Conservation (phyloP, 2,329 filamentous ascomycete species). For the Hypoxylon sp. region DNA sequence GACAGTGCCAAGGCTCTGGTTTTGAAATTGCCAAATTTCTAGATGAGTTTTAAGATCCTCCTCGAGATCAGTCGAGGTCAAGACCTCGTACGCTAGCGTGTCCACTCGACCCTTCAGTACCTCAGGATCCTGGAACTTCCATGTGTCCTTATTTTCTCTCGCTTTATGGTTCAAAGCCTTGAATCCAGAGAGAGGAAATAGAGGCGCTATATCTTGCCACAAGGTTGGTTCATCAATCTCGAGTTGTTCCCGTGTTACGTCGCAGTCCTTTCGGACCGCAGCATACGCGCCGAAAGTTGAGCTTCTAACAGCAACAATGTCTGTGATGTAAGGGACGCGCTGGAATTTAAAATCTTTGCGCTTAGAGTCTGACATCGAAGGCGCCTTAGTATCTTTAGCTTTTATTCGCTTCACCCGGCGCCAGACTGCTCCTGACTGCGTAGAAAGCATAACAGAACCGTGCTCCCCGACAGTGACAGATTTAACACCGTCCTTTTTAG, state of each 20-base stretch:
- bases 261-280: constrained; percentile 85
- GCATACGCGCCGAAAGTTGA: constrained; percentile 92
- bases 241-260: constrained; percentile 80
- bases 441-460: constrained; percentile 94
- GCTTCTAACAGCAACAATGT: constrained; percentile 85
- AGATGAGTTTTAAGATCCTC: constrained; percentile 69
- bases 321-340: constrained; percentile 87
- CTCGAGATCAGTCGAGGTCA: constrained; percentile 76
- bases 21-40: constrained; percentile 53
- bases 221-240: constrained; percentile 74
- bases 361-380: constrained; percentile 63
- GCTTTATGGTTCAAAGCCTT: constrained; percentile 56
- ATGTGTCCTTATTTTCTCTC: constrained; percentile 56
- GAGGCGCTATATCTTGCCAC: constrained; percentile 77
- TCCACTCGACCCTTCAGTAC: constrained; percentile 66
- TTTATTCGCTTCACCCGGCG: constrained; percentile 85
- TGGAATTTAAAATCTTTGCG: constrained; percentile 96
- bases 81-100: constrained; percentile 63
- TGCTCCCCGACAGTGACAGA: constrained; percentile 93
- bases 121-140: constrained; percentile 57
- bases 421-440: constrained; percentile 93
- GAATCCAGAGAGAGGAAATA: constrained; percentile 77
- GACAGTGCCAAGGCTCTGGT: constrained; percentile 58
- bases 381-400: constrained; percentile 72
- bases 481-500: constrained; percentile 85